Evolutionary conservation across 257 asterid species (phyloP), one percentile per base, ranked within the genome.

Genomic region (Verbascum thapsus): DNA sequence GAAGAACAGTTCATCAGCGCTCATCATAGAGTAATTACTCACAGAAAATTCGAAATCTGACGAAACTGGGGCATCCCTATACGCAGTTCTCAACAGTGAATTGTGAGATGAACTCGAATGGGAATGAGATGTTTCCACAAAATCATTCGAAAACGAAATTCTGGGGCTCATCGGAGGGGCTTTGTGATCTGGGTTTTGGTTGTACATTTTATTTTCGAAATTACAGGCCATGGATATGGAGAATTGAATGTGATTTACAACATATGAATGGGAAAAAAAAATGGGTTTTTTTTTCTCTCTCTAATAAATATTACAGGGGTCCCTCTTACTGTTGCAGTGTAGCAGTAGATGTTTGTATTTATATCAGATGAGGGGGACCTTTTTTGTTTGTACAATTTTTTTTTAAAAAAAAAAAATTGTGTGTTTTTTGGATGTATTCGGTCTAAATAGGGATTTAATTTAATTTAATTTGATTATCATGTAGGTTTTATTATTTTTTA

Each of bases 71-170:
- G 94, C 88, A 41, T 91, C 98, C 0, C 90, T 56, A 58, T 83
- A 87, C 3, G 81, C 53, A 32, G n/a, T n/a, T 32, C 72, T 41
- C 20, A 63, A 6, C 13, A 40, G 72, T 4, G 80, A 58, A n/a
- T n/a, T n/a, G n/a, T n/a, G n/a, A n/a, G n/a, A n/a, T n/a, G n/a
- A n/a, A n/a, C n/a, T n/a, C n/a, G n/a, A n/a, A n/a, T n/a, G n/a
- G n/a, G 62, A 20, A 65, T 39, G 68, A 10, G 63, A 48, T 9
- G 87, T 70, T 8, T 81, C 97, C 5, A 72, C 79, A 59, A 92
- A 87, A 67, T 92, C 99, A 54, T 80, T 92, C 17, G 99, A 92
- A 80, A 92, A 92, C 45, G 99, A 92, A 48, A 92, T 92, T 20
- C 99, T 66, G 0, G 99, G 99, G 81, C 96, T 86, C 72, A 80